Evolutionary conservation across 148 eudicot species (phyloP).

Genomic region (Cornus kousa): DNA sequence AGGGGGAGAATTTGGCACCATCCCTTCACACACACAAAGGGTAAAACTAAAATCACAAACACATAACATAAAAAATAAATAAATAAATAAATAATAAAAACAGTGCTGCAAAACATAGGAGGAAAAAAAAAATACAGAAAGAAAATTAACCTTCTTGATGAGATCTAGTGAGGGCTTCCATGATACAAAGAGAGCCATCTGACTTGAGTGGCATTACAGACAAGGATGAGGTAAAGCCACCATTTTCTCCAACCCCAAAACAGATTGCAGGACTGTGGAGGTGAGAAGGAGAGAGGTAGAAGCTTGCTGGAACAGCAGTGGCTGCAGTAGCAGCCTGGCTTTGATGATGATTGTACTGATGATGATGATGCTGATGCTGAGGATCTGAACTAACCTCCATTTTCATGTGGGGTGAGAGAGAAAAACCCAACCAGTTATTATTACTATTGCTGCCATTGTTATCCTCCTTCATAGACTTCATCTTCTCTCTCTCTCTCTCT

Average conservation of each 20-base stretch:
- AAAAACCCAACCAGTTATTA: constrained; percentile 63
- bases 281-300: constrained; percentile 31
- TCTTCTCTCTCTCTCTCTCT: constrained; percentile 15
- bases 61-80: too few relatives aligned
- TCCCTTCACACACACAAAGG: background rate
- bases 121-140: background rate
- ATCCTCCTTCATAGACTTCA: constrained; percentile 45
- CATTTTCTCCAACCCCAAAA: constrained; percentile 30
- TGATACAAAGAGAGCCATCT: constrained; percentile 76
- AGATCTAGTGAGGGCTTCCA: constrained; percentile 65
- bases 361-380: constrained; percentile 16
- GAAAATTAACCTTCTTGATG: constrained; percentile 45
- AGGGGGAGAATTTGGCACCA: constrained; percentile 37
- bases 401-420: constrained; percentile 55
- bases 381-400: constrained; percentile 27
- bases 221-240: constrained; percentile 38
- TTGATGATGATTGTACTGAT: constrained; percentile 28
- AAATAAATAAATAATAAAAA: background rate
- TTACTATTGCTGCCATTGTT: constrained; percentile 13
- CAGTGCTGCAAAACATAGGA: background rate
- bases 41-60: too few relatives aligned
- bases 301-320: constrained; percentile 20
- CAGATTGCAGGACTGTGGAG: constrained; percentile 4
- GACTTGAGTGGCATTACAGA: constrained; percentile 74
- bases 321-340: constrained; percentile 15